Evolutionary conservation across 805 yeast species (phyloP).

Genomic region (Barnettozyma salicaria): DNA sequence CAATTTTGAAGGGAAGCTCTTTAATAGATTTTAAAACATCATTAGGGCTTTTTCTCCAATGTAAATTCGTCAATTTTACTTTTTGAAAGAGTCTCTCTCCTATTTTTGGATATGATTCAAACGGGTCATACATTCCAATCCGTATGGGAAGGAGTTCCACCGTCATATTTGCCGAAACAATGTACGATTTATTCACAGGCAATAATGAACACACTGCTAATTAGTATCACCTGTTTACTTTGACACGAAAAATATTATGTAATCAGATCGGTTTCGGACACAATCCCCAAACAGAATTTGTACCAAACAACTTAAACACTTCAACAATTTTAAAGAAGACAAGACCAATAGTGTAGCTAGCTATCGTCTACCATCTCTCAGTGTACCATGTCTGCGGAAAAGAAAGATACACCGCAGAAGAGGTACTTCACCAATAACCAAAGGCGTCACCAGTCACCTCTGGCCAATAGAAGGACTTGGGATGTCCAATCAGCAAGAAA

Average conservation of each 20-base stretch:
- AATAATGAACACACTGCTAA: too few relatives aligned
- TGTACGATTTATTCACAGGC: not conserved
- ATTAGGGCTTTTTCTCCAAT: constrained; percentile 51
- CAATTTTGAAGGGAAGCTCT: constrained; percentile 44
- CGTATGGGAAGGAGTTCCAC: constrained; percentile 8
- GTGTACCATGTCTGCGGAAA: constrained; percentile 2
- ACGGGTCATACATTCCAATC: constrained; percentile 73
- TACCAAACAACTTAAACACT: too few relatives aligned
- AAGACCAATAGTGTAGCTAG: too few relatives aligned
- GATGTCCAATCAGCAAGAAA: constrained; percentile 15
- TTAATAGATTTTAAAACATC: constrained; percentile 62
- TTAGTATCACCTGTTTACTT: too few relatives aligned
- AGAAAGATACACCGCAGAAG: constrained; percentile 7
- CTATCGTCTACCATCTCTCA: too few relatives aligned
- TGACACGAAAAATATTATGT: too few relatives aligned
- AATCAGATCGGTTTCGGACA: not conserved
- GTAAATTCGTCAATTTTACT: constrained; percentile 57
- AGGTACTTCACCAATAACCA: constrained; percentile 3
- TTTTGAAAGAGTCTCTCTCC: constrained; percentile 37
- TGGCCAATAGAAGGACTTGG: constrained; percentile 21
- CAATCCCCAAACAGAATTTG: too few relatives aligned
- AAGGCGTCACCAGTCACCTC: constrained; percentile 16
- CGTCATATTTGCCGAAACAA: not conserved
- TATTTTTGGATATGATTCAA: constrained; percentile 45
- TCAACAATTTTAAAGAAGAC: too few relatives aligned